Conservation (phyloP, 306 rosid species). For the Lupinus albus region DNA sequence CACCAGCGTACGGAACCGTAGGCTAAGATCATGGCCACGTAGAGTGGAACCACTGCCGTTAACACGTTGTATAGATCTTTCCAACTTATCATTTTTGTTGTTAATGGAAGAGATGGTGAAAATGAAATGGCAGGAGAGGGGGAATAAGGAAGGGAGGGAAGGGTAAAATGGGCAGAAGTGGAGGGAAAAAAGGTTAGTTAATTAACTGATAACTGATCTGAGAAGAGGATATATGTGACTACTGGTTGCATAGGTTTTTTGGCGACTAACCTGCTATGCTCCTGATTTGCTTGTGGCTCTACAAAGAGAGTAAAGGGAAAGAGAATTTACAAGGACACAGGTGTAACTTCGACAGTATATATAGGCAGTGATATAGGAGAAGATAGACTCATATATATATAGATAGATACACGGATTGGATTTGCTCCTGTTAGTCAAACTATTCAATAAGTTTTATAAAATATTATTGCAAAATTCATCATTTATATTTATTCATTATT, state of each 20-base stretch:
- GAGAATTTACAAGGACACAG: slow-evolving; percentile 26
- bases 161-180: slow-evolving; percentile 54
- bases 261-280: slow-evolving; percentile 26
- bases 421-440: no score
- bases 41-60: slow-evolving; percentile 85
- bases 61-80: slow-evolving; percentile 77
- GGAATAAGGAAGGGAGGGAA: slow-evolving; percentile 26
- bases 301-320: neutral
- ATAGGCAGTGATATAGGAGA: slow-evolving; percentile 27
- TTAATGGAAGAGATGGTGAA: neutral
- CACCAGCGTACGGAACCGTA: slow-evolving; percentile 99
- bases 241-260: slow-evolving; percentile 32
- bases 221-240: slow-evolving; percentile 32
- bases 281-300: slow-evolving; percentile 39
- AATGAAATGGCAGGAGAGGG: slow-evolving; percentile 42
- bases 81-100: slow-evolving; percentile 65
- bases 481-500: no score
- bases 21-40: slow-evolving; percentile 95
- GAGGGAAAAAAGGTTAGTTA: slow-evolving; percentile 58
- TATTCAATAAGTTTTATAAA: no score
- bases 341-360: slow-evolving; percentile 34
- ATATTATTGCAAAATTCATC: no score
- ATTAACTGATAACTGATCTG: slow-evolving; percentile 42
- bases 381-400: slow-evolving; percentile 29
- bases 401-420: neutral